These are phyloP conservation scores for Ogataea philodendri DNA, from an alignment of 805 yeast species.

Conservation along the genomic window DNA sequence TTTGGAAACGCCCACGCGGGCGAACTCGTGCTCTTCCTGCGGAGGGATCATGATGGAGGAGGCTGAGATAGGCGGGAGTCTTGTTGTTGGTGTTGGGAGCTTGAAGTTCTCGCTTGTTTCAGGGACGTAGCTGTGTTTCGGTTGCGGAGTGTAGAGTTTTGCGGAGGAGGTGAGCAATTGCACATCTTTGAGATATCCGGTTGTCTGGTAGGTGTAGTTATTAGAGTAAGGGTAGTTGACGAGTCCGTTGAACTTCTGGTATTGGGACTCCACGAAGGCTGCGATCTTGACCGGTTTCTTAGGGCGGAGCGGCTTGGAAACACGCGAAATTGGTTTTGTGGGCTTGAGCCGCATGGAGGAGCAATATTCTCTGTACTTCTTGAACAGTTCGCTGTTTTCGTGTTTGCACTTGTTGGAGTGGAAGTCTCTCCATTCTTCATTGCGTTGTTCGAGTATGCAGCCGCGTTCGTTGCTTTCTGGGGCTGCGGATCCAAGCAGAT, in stretches of 20 bases:
- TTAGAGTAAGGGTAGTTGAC: constrained; percentile 52
- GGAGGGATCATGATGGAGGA: constrained; percentile 4
- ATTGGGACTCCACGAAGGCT: constrained; percentile 27
- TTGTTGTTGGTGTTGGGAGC: constrained; percentile 22
- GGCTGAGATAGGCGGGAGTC: constrained; percentile 9
- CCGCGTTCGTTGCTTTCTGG: constrained; percentile 36
- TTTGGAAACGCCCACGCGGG: constrained; percentile 14
- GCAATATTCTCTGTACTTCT: constrained; percentile 38
- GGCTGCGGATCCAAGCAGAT: constrained; percentile 24
- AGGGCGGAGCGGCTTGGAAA: constrained; percentile 13
- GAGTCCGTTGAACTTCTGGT: constrained; percentile 25
- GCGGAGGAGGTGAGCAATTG: constrained; percentile 47
- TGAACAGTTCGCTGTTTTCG: constrained; percentile 39
- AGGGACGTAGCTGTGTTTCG: constrained; percentile 21
- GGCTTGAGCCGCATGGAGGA: constrained; percentile 17
- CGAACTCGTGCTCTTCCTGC: constrained; percentile 6
- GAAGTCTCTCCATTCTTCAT: constrained; percentile 45
- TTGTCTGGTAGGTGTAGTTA: constrained; percentile 48
- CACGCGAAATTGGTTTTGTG: constrained; percentile 8
- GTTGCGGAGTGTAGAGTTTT: constrained; percentile 43
- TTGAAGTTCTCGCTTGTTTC: constrained; percentile 15
- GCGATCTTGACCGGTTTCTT: constrained; percentile 21
- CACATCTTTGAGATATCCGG: constrained; percentile 49
- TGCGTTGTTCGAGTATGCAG: constrained; percentile 31
- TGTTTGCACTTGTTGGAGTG: constrained; percentile 41